Evolutionary conservation across 2,329 filamentous ascomycete genomes (phyloP).

Genomic region (Aureobasidium lini): DNA sequence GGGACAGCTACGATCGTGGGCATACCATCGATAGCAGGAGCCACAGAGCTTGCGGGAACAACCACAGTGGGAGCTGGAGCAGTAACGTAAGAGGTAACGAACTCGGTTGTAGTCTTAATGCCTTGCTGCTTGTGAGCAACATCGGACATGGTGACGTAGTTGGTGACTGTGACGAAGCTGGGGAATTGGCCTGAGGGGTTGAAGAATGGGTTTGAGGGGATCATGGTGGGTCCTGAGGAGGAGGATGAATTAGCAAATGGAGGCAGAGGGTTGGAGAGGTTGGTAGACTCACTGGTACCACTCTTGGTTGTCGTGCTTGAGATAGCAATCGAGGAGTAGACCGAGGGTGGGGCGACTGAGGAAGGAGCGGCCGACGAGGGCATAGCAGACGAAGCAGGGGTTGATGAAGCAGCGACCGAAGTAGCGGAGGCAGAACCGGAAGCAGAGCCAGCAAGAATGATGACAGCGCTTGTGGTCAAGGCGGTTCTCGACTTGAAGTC

Average conservation of each 20-base stretch:
- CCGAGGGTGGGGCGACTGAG: not conserved
- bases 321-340: not conserved
- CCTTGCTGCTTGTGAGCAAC: not conserved
- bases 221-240: not conserved
- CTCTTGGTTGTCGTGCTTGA: not conserved
- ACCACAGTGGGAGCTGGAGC: not conserved
- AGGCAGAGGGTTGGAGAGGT: not conserved
- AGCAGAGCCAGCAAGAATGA: constrained; percentile 16
- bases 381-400: not conserved
- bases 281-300: not conserved
- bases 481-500: constrained; percentile 36
- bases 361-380: not conserved
- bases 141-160: constrained; percentile 1
- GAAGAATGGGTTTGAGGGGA: not conserved
- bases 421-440: constrained; percentile 1
- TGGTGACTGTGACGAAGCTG: not conserved
- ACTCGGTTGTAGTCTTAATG: not conserved
- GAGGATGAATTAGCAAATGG: not conserved
- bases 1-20: not conserved
- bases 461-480: constrained; percentile 24
- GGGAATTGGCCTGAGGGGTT: not conserved
- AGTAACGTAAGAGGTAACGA: not conserved
- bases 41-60: not conserved
- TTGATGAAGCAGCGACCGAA: not conserved
- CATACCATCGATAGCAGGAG: not conserved